These are phyloP conservation scores for Chiua virens DNA, from an alignment of 768 basidiomycete species.

Conservation along the genomic window DNA sequence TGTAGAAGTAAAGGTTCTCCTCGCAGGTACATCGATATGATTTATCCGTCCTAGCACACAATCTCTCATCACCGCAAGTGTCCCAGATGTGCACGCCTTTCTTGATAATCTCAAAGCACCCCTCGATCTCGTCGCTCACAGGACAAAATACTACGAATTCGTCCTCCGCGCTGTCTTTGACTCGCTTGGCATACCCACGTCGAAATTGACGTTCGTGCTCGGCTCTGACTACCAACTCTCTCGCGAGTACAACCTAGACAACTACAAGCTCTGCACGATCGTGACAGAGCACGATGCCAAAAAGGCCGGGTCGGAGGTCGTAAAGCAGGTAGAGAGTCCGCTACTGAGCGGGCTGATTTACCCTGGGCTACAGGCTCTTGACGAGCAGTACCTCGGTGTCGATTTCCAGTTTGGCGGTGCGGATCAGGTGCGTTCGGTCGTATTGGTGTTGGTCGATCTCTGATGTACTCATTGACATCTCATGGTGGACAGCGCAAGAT, in stretches of 20 bases:
- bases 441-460: not conserved
- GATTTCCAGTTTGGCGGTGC: constrained; percentile 99
- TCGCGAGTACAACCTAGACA: constrained; percentile 90
- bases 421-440: constrained; percentile 70
- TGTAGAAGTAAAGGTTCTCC: constrained; percentile 82
- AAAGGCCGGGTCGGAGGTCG: constrained; percentile 98
- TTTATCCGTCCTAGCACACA: not conserved
- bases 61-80: not conserved
- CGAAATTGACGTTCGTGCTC: constrained; percentile 78
- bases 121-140: constrained; percentile 81
- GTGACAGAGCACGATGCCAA: constrained; percentile 96
- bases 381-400: constrained; percentile 93
- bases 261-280: constrained; percentile 87
- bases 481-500: constrained; percentile 80
- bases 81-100: constrained; percentile 89
- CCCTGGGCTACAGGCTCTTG: constrained; percentile 94
- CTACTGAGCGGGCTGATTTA: constrained; percentile 90
- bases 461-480: not conserved
- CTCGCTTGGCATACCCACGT: constrained; percentile 87
- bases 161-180: constrained; percentile 81
- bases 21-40: constrained; percentile 57
- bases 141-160: constrained; percentile 88
- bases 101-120: constrained; percentile 97
- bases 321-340: constrained; percentile 94
- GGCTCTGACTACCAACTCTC: constrained; percentile 94